These are phyloP conservation scores for Athelia sp. DNA, from an alignment of 1,284 basidiomycete genomes.

Conservation along the genomic window DNA sequence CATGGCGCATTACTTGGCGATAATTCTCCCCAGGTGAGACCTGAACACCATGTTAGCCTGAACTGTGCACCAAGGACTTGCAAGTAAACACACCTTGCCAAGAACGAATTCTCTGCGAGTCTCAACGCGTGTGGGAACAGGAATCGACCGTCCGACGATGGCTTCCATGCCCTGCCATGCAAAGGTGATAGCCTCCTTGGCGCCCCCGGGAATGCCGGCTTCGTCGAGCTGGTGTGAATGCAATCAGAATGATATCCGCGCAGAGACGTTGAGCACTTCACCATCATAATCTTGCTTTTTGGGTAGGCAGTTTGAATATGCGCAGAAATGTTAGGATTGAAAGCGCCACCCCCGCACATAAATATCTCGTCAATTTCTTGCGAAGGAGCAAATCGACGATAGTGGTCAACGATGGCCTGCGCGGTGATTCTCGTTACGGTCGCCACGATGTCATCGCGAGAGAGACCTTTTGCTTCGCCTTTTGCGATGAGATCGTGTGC, in stretches of 20 bases:
- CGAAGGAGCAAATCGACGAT: background rate
- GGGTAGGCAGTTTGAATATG: constrained; percentile 4
- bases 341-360: constrained; percentile 5
- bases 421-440: constrained; percentile 5
- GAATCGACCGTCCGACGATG: constrained; percentile 3
- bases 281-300: constrained; percentile 4
- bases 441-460: constrained; percentile 3
- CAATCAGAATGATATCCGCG: background rate
- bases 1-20: constrained; percentile 2
- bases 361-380: constrained; percentile 4
- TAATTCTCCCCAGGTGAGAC: constrained; percentile 3
- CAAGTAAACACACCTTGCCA: constrained; percentile 2
- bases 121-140: constrained; percentile 4
- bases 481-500: constrained; percentile 3
- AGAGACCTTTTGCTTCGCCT: constrained; percentile 4
- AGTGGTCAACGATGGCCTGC: constrained; percentile 2
- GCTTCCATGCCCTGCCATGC: constrained; percentile 6
- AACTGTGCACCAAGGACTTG: no score
- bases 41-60: no score
- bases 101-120: constrained; percentile 2
- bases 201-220: constrained; percentile 3
- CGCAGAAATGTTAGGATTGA: constrained; percentile 1
- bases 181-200: constrained; percentile 6
- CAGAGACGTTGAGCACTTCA: background rate
- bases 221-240: background rate